Percentiles rank a stretch among this genome's conserved stretches.
Conservation (phyloP, 768 basidiomycete genomes). For the Termitomyces sp. region DNA sequence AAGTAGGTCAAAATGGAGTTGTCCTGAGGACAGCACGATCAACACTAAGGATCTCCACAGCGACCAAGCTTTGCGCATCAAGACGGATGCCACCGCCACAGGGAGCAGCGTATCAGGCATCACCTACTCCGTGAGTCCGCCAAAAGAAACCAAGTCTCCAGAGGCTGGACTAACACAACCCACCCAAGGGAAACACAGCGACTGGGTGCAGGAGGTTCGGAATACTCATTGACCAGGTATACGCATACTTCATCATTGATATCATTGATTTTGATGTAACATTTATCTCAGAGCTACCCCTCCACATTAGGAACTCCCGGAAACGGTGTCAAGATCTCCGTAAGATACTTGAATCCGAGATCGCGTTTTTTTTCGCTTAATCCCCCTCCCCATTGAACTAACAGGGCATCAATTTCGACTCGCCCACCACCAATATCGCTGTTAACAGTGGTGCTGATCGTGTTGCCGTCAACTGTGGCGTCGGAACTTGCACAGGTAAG, state of each 20-base stretch:
- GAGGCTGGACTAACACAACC: background rate
- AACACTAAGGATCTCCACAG: constrained; percentile 25
- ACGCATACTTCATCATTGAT: constrained; percentile 3
- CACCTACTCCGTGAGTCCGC: constrained; percentile 39
- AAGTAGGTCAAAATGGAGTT: constrained; percentile 31
- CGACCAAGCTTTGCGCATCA: constrained; percentile 58
- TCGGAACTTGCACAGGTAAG: constrained; percentile 44
- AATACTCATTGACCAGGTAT: constrained; percentile 56
- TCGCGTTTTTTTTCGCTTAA: background rate
- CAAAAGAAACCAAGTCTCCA: background rate
- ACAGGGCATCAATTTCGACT: constrained; percentile 48
- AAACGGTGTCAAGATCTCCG: constrained; percentile 54
- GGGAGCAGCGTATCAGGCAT: constrained; percentile 46
- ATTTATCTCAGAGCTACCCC: constrained; percentile 52
- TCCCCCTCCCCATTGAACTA: background rate
- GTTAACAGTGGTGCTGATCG: constrained; percentile 39
- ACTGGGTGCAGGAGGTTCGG: constrained; percentile 47
- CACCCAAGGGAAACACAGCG: constrained; percentile 46
- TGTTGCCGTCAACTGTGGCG: constrained; percentile 56
- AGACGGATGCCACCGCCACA: constrained; percentile 43
- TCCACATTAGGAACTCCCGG: constrained; percentile 48
- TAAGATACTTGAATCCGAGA: constrained; percentile 21
- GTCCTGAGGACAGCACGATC: background rate
- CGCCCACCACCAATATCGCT: constrained; percentile 35
- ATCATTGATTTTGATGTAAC: background rate